Percentiles rank a stretch among this genome's conserved stretches.
Conservation (phyloP, 441 rosid genomes). For the Aquilaria agallochum region DNA sequence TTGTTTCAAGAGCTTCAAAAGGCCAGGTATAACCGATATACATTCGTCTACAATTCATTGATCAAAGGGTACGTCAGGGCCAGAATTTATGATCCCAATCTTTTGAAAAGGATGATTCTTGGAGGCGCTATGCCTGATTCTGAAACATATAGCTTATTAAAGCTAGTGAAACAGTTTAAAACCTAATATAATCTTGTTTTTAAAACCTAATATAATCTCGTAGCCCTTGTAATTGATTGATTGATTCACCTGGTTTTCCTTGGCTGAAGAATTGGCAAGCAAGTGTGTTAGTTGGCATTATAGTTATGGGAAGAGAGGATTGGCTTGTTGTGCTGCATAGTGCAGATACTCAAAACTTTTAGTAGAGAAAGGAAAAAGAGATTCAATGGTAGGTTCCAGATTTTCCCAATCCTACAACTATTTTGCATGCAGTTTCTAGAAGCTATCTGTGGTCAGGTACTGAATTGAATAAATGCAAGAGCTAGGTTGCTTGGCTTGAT, state of each 20-base stretch:
- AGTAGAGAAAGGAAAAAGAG: too few relatives aligned
- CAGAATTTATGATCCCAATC: slow-evolving; percentile 53
- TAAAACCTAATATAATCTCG: background rate
- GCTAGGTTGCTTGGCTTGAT: too few relatives aligned
- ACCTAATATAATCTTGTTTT: slow-evolving; percentile 12
- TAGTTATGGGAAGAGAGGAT: too few relatives aligned
- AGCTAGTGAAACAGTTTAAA: slow-evolving; percentile 55
- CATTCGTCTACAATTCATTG: slow-evolving; percentile 73
- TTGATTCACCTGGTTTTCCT: too few relatives aligned
- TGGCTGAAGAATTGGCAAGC: background rate
- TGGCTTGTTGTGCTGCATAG: too few relatives aligned
- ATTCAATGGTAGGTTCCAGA: too few relatives aligned
- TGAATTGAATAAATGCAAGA: too few relatives aligned
- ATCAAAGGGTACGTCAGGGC: slow-evolving; percentile 79
- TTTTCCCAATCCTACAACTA: too few relatives aligned
- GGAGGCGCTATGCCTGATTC: slow-evolving; percentile 92
- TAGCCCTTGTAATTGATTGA: background rate
- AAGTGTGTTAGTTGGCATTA: background rate
- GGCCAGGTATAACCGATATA: slow-evolving; percentile 61
- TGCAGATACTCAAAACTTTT: too few relatives aligned
- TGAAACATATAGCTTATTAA: slow-evolving; percentile 80
- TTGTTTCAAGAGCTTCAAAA: slow-evolving; percentile 59
- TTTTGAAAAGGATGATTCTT: slow-evolving; percentile 82
- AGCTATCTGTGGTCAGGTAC: too few relatives aligned
- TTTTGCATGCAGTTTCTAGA: too few relatives aligned